Evolutionary conservation across 176 grass and related monocot genomes (phyloP), one percentile per base, ranked within the genome.

Genomic region (Leersia perrieri): DNA sequence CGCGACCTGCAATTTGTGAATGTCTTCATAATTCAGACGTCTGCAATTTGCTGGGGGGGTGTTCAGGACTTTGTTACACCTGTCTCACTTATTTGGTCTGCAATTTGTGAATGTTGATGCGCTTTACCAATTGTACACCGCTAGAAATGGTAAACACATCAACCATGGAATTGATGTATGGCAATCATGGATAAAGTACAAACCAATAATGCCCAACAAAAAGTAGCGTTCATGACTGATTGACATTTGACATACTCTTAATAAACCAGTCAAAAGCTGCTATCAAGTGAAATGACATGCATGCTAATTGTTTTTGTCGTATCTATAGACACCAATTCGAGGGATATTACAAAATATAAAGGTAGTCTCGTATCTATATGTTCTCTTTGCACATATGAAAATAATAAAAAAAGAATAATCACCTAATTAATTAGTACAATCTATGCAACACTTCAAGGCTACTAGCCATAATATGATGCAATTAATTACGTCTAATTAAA

Each of bases 381-480:
- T 27, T 18, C 40, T 40, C 14, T 49, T 72, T 55, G 36, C 31
- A 39, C 32, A 72, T 53, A 23, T 15, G 70, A 53, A 53, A 53
- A 51, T 51, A 20, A 51, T 25, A 75, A 36, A 13, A 33, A 23
- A 75, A 51, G 0, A 60, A 60, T 26, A 70, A 6, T 57, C 33
- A 72, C 60, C 42, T 12, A 71, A 78, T 75, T 81, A 81, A 47
- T 38, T 28, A 66, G 31, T 78, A 9, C 25, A 71, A 41, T 74
- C 31, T 45, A 73, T 11, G 10, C 30, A 60, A 62, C n/a, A 58
- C n/a, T 49, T 18, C 26, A 55, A 27, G 30, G 29, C 78, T 42
- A 45, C 9, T 45, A 69, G 11, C 18, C 11, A 55, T 51, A 13
- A 15, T 40, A 82, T 45, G 58, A 8, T 16, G 31, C 57, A 40